Evolutionary conservation across 2,329 filamentous ascomycete species (phyloP).

Genomic region (Zasmidium angulare): DNA sequence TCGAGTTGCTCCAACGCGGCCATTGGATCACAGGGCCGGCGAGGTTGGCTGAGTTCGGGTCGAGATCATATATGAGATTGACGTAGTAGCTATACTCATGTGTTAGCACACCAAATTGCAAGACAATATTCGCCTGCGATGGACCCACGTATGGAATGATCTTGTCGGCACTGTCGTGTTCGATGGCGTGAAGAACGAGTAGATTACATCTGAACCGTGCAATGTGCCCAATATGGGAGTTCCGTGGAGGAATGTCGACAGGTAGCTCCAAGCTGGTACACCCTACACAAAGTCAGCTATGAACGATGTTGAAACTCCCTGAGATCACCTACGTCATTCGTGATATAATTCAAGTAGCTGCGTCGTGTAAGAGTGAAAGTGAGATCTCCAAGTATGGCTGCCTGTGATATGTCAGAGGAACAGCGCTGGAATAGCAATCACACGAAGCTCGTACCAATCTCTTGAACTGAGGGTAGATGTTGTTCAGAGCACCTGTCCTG

Average conservation of each 20-base stretch:
- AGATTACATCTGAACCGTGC: slow-evolving; percentile 66
- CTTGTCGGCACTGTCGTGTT: slow-evolving; percentile 48
- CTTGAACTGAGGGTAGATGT: slow-evolving; percentile 75
- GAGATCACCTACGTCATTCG: slow-evolving; percentile 16
- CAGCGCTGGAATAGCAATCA: too few species aligned
- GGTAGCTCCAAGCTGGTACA: slow-evolving; percentile 69
- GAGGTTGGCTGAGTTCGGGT: slow-evolving; percentile 60
- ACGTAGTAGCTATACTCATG: slow-evolving; percentile 59
- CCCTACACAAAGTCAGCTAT: slow-evolving; percentile 30
- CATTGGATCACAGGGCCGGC: slow-evolving; percentile 44
- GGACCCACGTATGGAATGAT: slow-evolving; percentile 29
- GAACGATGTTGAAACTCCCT: too few species aligned
- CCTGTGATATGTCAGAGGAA: neutral
- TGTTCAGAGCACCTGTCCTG: slow-evolving; percentile 66
- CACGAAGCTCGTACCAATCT: slow-evolving; percentile 58
- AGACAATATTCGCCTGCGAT: too few species aligned
- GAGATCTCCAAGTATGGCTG: slow-evolving; percentile 59
- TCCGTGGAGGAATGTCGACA: slow-evolving; percentile 69
- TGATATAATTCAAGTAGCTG: slow-evolving; percentile 63
- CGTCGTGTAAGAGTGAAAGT: slow-evolving; percentile 72
- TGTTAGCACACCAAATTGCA: too few species aligned
- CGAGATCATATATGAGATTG: slow-evolving; percentile 67
- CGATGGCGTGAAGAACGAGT: slow-evolving; percentile 64
- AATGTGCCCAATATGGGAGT: slow-evolving; percentile 73
- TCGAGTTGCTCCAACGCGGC: slow-evolving; percentile 53